Percentiles rank a stretch among this genome's conserved stretches.
phyloP scores from a whole-genome alignment of 306 rosid genomes.

The Rubus idaeus region DNA sequence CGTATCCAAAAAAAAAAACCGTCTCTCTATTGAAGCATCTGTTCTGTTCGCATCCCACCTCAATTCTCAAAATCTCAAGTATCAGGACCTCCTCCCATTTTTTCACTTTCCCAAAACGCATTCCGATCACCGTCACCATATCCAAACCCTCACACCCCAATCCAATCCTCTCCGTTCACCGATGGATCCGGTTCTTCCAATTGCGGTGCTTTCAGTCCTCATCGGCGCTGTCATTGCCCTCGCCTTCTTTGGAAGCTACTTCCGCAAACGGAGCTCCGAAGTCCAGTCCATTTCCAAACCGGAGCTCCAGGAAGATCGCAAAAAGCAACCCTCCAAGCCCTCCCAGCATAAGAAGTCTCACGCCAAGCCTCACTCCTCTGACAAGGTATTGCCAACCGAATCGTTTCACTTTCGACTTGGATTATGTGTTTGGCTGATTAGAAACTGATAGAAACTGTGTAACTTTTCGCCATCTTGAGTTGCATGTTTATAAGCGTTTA shows the following conservation, averaged over 20 bases:
- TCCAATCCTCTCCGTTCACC: neutral
- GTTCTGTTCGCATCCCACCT: no score
- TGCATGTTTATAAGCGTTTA: constrained; percentile 3
- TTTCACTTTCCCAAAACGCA: no score
- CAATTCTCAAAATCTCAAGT: no score
- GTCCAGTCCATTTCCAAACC: constrained; percentile 66
- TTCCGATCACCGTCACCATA: no score
- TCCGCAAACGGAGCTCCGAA: constrained; percentile 68
- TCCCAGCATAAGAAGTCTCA: constrained; percentile 59
- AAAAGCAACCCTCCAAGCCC: constrained; percentile 46
- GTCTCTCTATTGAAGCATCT: no score
- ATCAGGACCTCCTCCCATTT: no score
- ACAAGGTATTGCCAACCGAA: constrained; percentile 47
- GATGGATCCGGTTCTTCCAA: constrained; percentile 68
- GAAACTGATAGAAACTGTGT: neutral
- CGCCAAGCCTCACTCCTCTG: constrained; percentile 65
- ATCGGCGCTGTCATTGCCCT: constrained; percentile 67
- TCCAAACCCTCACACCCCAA: neutral
- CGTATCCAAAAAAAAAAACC: no score
- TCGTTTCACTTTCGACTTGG: neutral
- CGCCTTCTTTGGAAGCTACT: constrained; percentile 64
- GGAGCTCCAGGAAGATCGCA: constrained; percentile 48
- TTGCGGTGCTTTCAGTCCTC: constrained; percentile 53
- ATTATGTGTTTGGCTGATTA: neutral
- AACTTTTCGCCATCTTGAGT: neutral